Base-by-base conservation (phyloP, 2,329 filamentous ascomycete species). In the Trichoderma sp. region DNA sequence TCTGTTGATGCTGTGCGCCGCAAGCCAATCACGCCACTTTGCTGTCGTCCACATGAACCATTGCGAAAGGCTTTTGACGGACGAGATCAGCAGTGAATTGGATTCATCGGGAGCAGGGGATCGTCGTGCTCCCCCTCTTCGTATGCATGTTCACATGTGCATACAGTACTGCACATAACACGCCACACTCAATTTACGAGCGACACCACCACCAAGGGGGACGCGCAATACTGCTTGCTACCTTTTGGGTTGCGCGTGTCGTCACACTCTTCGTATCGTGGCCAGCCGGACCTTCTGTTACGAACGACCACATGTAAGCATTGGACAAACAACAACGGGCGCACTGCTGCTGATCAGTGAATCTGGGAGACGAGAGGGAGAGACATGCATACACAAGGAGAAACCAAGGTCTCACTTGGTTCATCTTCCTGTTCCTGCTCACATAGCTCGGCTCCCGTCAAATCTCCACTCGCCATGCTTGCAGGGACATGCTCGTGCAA, bases 231-330 rank as follows among this genome's bases (percentile, higher is more conserved):
- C 21, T 24, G 21, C 21, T 24, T 24, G 21, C 21, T 24, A 24
- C 21, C 21, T 24, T 24, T n/a, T n/a, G n/a, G n/a, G n/a, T 44
- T 39, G 55, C 41, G 41, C 30, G 41, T 26, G 56, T 21, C 30
- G 56, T 41, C 56, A 59, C 56, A 50, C 56, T 44, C 56, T 50
- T 59, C 56, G 56, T 59, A 59, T 59, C 39, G 34, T 14, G 34
- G 2, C 34, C 34, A 39, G 34, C 34, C 34, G 34, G 10, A 3
- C 2, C 34, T 2, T 39, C 34, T 39, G 34, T 39, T 3, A 34
- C 30, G 30, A 10, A 34, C 28, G 28, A 4, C 5, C 5, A 28
- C 28, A 55, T 34, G 15, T 7, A 7, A 14, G 6, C 5, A 30
- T 30, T 28, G 28, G 56, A 39, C 28, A 24, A 30, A 45, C 28